Base-by-base conservation (phyloP, 2,329 filamentous ascomycete species). In the Verticillium tricorpus region DNA sequence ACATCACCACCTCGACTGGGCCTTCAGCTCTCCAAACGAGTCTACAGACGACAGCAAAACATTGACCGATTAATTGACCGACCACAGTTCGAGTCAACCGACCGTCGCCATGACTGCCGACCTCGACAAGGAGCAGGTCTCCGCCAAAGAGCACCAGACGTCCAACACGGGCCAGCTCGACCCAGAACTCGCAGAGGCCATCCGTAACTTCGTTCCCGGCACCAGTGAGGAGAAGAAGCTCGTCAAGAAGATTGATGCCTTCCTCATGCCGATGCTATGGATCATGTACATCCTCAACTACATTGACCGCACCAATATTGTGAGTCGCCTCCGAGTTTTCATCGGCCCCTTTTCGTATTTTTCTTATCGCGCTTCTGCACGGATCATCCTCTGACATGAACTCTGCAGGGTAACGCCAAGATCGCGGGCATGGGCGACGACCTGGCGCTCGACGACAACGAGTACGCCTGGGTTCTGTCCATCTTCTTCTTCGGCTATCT, bases 401-500 rank as follows among this genome's bases (percentile, higher is more conserved):
- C 45, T 4, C 11, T 45, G 15, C 25, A 68, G 67, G 81, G 80
- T 35, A 83, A 83, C 61, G 81, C 81, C 22, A 82, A 79, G 67
- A 76, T 82, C 57, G 80, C 80, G 3, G 80, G 80, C 14, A 83
- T 83, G 80, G 72, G 73, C 5, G 69, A 72, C 19, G 80, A 83
- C 61, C 72, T 83, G 19, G 62, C 70, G 0, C 76, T 83, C 57
- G 72, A 71, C n/a, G 80, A 80, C 4, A 74, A 75, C 62, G 70
- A 84, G 66, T 85, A 85, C 68, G 79, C 77, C 1, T 76, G 81
- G 63, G 72, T 78, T 2, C 68, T 86, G 19, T 77, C 83, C 1
- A 79, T 86, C 6, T 86, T 85, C 73, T 85, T 84, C 67, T 75
- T 82, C 61, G 80, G 85, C 2, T 88, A 88, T 65, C 73, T 88